Percentiles rank a stretch among this genome's conserved stretches.
Evolutionary conservation across 768 basidiomycete genomes (phyloP).

Genomic region (Hericium rajendrae): DNA sequence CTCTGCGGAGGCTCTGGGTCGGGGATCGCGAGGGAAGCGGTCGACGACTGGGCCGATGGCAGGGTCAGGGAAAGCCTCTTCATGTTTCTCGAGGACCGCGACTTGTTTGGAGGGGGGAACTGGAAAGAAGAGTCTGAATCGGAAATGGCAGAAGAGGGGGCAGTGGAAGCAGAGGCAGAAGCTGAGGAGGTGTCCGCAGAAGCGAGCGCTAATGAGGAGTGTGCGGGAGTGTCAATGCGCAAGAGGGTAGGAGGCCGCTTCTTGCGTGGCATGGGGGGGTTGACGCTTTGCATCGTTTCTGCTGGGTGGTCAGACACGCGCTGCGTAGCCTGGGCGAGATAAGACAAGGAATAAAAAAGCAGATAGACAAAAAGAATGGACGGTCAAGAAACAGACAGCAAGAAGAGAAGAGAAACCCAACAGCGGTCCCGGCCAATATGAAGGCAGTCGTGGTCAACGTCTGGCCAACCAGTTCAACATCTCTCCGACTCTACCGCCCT

Average conservation of each 20-base stretch:
- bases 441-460: neutral
- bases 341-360: constrained; percentile 18
- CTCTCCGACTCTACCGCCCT: too few relatives aligned
- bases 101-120: constrained; percentile 29
- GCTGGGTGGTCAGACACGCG: constrained; percentile 11
- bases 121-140: constrained; percentile 41
- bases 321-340: constrained; percentile 16
- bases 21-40: constrained; percentile 34
- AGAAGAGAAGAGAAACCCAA: constrained; percentile 4
- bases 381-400: constrained; percentile 12
- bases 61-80: constrained; percentile 68
- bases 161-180: constrained; percentile 27
- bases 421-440: constrained; percentile 4
- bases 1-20: constrained; percentile 22
- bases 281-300: constrained; percentile 12
- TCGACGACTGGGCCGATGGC: constrained; percentile 50
- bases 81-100: constrained; percentile 51
- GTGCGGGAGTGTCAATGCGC: constrained; percentile 47
- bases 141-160: constrained; percentile 41
- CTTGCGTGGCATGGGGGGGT: constrained; percentile 32
- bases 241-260: constrained; percentile 46
- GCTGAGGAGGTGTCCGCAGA: constrained; percentile 28
- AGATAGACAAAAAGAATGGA: constrained; percentile 6
- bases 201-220: constrained; percentile 41
- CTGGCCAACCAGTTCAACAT: neutral